phyloP scores from a whole-genome alignment of 2,329 filamentous ascomycete species.

The Rhynchosporium graminicola region DNA sequence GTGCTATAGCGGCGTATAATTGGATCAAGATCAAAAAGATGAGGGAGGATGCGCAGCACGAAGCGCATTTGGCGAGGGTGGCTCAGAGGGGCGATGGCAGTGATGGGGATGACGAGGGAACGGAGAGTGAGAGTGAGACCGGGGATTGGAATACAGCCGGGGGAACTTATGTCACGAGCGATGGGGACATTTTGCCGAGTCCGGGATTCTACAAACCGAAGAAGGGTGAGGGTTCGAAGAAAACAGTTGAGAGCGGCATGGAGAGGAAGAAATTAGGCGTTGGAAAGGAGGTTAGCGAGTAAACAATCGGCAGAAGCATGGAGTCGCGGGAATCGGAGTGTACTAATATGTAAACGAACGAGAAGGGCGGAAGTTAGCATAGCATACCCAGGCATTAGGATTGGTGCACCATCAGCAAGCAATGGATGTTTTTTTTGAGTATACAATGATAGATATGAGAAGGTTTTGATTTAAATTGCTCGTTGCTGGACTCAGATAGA shows the following conservation, averaged over 20 bases:
- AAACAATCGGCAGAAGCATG: background rate
- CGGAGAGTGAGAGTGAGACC: constrained; percentile 21
- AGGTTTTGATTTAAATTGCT: background rate
- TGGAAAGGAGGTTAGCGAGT: constrained; percentile 10
- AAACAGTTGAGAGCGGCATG: constrained; percentile 1
- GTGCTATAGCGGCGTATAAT: constrained; percentile 87
- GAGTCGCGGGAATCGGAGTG: background rate
- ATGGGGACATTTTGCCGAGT: constrained; percentile 37
- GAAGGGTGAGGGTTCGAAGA: constrained; percentile 5
- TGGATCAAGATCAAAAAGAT: constrained; percentile 92
- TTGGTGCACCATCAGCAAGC: constrained; percentile 3
- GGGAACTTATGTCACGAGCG: constrained; percentile 34
- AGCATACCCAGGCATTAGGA: constrained; percentile 12
- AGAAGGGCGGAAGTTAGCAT: background rate
- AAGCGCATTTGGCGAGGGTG: constrained; percentile 45
- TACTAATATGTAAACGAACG: constrained; percentile 3
- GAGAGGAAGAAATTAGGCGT: constrained; percentile 10
- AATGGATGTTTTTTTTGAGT: background rate
- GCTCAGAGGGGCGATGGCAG: constrained; percentile 24
- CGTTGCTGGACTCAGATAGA: background rate
- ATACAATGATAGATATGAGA: background rate
- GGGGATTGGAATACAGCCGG: constrained; percentile 34
- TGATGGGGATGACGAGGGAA: constrained; percentile 27
- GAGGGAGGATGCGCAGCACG: constrained; percentile 69
- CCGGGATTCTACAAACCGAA: constrained; percentile 13